Conservation (phyloP, 2,329 filamentous ascomycete species). For the Harringtonia lauricola region DNA sequence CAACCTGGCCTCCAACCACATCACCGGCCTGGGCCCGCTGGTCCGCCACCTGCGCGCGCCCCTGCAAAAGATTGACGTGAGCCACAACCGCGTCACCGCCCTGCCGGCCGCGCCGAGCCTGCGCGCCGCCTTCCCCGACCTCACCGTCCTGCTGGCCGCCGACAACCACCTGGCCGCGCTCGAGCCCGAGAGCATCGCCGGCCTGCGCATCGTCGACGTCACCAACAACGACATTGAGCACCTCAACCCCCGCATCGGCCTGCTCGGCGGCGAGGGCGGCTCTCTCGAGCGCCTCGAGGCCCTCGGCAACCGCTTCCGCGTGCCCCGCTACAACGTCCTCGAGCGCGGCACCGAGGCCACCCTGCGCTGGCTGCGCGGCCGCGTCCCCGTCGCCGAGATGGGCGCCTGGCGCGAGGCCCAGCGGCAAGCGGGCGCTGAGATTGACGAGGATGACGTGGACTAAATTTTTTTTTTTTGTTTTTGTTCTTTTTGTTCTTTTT, state of each 20-base stretch:
- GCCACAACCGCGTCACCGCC: constrained; percentile 65
- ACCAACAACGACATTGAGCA: constrained; percentile 78
- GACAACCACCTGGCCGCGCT: constrained; percentile 73
- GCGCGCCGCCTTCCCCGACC: constrained; percentile 54
- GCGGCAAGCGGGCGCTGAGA: not conserved
- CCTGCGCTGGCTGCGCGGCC: constrained; percentile 67
- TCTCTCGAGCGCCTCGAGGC: constrained; percentile 62
- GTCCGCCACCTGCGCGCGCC: constrained; percentile 61
- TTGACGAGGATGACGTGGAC: constrained; percentile 7
- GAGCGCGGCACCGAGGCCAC: constrained; percentile 82
- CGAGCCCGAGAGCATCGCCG: constrained; percentile 60
- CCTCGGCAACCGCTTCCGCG: constrained; percentile 75
- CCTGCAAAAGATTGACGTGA: constrained; percentile 69
- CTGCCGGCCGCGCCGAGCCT: constrained; percentile 46
- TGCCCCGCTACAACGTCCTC: constrained; percentile 73
- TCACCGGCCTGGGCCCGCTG: constrained; percentile 59
- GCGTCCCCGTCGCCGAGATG: constrained; percentile 55
- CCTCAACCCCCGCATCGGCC: constrained; percentile 68
- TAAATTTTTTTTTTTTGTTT: too few species aligned
- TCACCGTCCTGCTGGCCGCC: constrained; percentile 60
- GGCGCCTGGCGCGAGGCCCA: constrained; percentile 37
- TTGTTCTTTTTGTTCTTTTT: too few species aligned
- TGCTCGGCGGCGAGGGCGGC: constrained; percentile 55
- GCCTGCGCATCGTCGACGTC: constrained; percentile 66
- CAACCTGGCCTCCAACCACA: constrained; percentile 62